phyloP scores from a whole-genome alignment of 306 rosid species.

The Herpetospermum pedunculosum region DNA sequence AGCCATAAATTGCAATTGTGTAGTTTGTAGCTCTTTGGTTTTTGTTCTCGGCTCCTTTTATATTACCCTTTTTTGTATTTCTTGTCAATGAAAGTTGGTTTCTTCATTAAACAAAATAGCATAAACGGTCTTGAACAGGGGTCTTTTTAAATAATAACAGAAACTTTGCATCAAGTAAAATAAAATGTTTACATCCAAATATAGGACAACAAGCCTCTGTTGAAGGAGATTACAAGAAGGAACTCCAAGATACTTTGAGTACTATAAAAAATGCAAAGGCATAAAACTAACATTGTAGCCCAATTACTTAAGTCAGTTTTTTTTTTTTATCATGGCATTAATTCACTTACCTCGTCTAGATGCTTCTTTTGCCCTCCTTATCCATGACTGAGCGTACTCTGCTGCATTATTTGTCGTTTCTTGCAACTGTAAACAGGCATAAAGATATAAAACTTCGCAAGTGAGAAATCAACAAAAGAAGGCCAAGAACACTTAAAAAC shows the following conservation, averaged over 20 bases:
- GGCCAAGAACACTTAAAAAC: background rate
- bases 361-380: conserved; percentile 59
- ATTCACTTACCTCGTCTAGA: conserved; percentile 51
- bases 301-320: background rate
- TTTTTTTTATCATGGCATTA: background rate
- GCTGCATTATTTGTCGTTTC: conserved; percentile 48
- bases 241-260: background rate
- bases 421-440: conserved; percentile 39
- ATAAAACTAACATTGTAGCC: background rate
- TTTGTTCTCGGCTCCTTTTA: no score
- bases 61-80: no score
- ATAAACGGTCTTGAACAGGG: background rate
- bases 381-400: conserved; percentile 60
- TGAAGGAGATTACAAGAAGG: background rate
- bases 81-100: background rate
- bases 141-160: background rate
- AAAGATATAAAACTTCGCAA: conserved; percentile 6
- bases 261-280: background rate
- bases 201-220: background rate
- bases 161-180: background rate
- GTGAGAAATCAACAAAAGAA: conserved; percentile 5
- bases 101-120: background rate
- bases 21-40: no score
- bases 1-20: no score
- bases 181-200: background rate